phyloP scores from a whole-genome alignment of 306 rosid genomes.

The Rosa rugosa region DNA sequence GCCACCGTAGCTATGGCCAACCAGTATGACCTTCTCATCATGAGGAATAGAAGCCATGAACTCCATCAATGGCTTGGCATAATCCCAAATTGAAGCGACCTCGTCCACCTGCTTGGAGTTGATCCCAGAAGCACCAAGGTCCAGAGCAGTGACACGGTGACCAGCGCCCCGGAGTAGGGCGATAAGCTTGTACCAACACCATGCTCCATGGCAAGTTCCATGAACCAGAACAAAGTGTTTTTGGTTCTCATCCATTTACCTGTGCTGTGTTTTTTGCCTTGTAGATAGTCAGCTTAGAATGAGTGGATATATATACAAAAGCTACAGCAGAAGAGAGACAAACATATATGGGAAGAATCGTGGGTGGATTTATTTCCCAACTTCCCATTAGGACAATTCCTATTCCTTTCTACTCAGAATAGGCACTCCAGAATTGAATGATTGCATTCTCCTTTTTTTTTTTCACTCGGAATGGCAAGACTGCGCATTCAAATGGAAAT shows the following conservation, averaged over 20 bases:
- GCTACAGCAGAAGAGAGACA: not conserved
- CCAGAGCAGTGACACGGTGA: slow-evolving; percentile 45
- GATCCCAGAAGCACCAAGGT: slow-evolving; percentile 46
- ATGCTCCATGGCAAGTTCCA: slow-evolving; percentile 53
- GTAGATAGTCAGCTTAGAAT: not conserved
- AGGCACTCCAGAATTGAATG: too few relatives aligned
- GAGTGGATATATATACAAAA: not conserved
- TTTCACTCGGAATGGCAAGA: not conserved
- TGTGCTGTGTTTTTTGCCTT: too few relatives aligned
- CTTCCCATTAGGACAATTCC: not conserved
- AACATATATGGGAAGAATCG: too few relatives aligned
- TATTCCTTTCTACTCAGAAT: not conserved
- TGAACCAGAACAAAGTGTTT: slow-evolving; percentile 51
- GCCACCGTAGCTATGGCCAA: slow-evolving; percentile 58
- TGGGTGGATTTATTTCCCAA: too few relatives aligned
- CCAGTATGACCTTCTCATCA: slow-evolving; percentile 35
- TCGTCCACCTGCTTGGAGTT: slow-evolving; percentile 37
- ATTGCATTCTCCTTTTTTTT: not conserved
- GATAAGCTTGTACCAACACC: slow-evolving; percentile 57
- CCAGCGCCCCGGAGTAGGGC: slow-evolving; percentile 30
- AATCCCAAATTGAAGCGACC: slow-evolving; percentile 34
- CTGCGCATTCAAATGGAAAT: not conserved
- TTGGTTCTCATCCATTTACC: not conserved
- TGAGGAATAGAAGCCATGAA: slow-evolving; percentile 36
- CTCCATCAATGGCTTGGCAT: slow-evolving; percentile 37